Conservation (phyloP, 108 stramenopile genomes). For the Nitzschia sp. region DNA sequence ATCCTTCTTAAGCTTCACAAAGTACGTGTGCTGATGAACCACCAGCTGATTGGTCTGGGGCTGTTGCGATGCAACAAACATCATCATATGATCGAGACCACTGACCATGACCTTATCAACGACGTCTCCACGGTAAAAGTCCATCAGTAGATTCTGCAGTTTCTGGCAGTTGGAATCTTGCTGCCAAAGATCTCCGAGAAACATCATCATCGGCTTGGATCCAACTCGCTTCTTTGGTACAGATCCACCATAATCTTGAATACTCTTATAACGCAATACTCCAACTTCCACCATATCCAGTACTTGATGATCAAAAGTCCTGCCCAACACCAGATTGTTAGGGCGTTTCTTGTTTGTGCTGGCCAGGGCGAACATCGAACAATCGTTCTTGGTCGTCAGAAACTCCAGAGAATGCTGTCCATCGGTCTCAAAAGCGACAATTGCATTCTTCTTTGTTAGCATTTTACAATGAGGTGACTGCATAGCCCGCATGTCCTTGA, state of each 20-base stretch:
- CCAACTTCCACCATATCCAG: constrained; percentile 98
- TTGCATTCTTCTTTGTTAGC: constrained; percentile 84
- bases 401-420: constrained; percentile 83
- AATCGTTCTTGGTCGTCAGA: constrained; percentile 95
- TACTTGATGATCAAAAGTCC: constrained; percentile 95
- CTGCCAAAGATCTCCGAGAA: constrained; percentile 92
- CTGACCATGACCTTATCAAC: constrained; percentile 84
- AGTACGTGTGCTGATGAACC: constrained; percentile 82
- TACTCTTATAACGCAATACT: constrained; percentile 78
- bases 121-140: constrained; percentile 96
- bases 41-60: constrained; percentile 40
- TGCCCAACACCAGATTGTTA: constrained; percentile 94
- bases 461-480: constrained; percentile 84
- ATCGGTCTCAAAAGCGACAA: constrained; percentile 82
- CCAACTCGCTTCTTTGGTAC: constrained; percentile 84
- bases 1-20: constrained; percentile 85
- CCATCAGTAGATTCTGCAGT: constrained; percentile 91
- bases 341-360: constrained; percentile 99
- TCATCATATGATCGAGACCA: constrained; percentile 94
- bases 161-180: constrained; percentile 57
- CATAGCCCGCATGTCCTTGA: constrained; percentile 83
- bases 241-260: constrained; percentile 72
- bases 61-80: constrained; percentile 74
- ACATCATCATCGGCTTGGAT: constrained; percentile 88
- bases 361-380: constrained; percentile 89